Base-by-base conservation (phyloP, 176 grass and related monocot species). In the Aegilops bicornis region DNA sequence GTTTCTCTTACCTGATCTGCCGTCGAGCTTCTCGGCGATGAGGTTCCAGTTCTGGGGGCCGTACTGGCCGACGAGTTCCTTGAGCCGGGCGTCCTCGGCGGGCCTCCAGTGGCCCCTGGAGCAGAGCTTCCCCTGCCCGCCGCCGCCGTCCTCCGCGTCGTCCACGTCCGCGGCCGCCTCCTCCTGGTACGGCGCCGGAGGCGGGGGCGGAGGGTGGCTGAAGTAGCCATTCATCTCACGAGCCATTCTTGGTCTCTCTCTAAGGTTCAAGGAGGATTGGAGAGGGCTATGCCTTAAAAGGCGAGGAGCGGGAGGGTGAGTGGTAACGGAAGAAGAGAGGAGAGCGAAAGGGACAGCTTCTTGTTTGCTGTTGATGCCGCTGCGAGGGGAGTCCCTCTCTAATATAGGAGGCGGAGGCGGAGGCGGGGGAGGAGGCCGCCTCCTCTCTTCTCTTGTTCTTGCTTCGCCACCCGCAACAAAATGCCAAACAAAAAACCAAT, bases 1-100 rank as follows among this genome's bases (percentile, higher is more conserved):
- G 40, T 43, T 43, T 20, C 27, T 10, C 45, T 40, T 14, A 97
- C 94, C 92, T 92, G 94, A 97, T 97, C 94, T 88, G 60, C 91
- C 94, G 64, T 92, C 89, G 32, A 97, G 92, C 78, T 92, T 97
- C 78, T 97, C 91, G 74, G 94, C 94, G 83, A 97, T 97, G 88
- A 97, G 89, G 83, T 97, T 97, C 94, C 92, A 97, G 89, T 94
- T 97, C 81, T 97, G 94, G 33, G 94, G 91, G 0, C 94, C 94
- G 62, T 59, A 89, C 79, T 94, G 94, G 10, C 83, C 59, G 22
- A 97, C 94, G 22, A 97, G 91, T 6, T 97, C 94, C 86, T 80
- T 94, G 35, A 97, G 94, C 85, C 76, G 90, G 19, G 91, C 89
- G 81, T 97, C 94, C 91, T 97, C 94, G 17, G 92, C 94, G 29